Conservation (phyloP, 805 yeast species). For the Nakazawaea populi region DNA sequence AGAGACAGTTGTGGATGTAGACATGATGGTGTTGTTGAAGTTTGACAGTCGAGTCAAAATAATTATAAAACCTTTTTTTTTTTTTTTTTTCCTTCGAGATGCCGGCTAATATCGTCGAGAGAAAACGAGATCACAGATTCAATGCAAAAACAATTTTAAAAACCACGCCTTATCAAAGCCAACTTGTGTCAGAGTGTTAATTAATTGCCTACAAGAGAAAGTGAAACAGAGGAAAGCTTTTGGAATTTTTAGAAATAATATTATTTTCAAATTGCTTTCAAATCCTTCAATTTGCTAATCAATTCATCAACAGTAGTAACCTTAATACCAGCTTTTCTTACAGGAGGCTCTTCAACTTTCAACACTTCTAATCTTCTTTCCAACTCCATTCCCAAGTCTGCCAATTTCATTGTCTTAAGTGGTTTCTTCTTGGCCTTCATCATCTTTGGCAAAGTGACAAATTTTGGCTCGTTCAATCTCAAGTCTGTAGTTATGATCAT, state of each 20-base stretch:
- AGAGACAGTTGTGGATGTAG: constrained; percentile 1
- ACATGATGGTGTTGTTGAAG: too few species aligned
- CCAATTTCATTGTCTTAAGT: constrained; percentile 53
- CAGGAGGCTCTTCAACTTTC: constrained; percentile 80
- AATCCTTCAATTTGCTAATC: constrained; percentile 68
- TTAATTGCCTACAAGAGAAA: not conserved
- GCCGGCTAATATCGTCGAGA: too few species aligned
- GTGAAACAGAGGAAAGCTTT: too few species aligned
- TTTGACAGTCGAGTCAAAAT: too few species aligned
- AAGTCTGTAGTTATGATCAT: constrained; percentile 87
- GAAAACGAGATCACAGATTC: too few species aligned
- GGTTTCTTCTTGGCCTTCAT: constrained; percentile 99
- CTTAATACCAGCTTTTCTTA: constrained; percentile 74
- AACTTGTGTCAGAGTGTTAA: not conserved
- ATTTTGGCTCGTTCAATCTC: constrained; percentile 91
- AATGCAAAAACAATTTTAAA: too few species aligned
- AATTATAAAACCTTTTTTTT: too few species aligned
- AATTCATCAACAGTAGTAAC: constrained; percentile 81
- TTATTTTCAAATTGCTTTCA: constrained; percentile 51
- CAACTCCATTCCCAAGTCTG: constrained; percentile 67
- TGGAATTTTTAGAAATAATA: too few species aligned
- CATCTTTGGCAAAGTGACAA: constrained; percentile 91
- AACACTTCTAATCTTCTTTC: constrained; percentile 60
- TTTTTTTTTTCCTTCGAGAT: too few species aligned
- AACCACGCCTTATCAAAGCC: too few species aligned